These are phyloP conservation scores for Aspergillus campestris DNA, from an alignment of 495 filamentous ascomycete genomes.

Conservation along the genomic window DNA sequence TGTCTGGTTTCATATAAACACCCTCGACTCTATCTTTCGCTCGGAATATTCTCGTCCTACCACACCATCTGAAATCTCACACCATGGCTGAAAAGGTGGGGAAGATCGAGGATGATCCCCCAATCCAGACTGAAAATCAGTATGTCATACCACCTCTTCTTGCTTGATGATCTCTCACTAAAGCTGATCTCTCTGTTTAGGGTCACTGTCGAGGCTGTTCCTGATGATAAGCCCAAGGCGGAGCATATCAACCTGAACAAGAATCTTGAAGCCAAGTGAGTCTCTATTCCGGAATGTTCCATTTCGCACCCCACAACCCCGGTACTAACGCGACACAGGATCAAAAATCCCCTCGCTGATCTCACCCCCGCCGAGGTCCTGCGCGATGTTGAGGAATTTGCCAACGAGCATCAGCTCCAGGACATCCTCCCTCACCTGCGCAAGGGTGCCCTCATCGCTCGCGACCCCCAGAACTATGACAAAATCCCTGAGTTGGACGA, in stretches of 20 bases:
- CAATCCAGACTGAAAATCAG: conserved; percentile 34
- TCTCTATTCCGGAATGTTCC: not conserved
- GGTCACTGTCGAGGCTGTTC: conserved; percentile 12
- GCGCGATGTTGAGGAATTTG: conserved; percentile 49
- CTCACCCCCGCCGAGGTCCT: conserved; percentile 43
- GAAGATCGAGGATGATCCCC: conserved; percentile 22
- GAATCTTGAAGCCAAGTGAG: conserved; percentile 43
- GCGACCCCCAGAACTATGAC: conserved; percentile 48
- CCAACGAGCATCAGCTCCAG: conserved; percentile 32
- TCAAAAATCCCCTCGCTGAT: conserved; percentile 55
- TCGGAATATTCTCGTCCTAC: not conserved
- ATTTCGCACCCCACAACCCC: not conserved
- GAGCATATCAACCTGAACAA: conserved; percentile 42
- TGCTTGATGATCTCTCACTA: no score
- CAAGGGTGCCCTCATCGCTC: conserved; percentile 58
- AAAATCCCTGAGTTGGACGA: conserved; percentile 48
- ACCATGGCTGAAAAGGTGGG: conserved; percentile 13
- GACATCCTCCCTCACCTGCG: conserved; percentile 42
- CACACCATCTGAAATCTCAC: not conserved
- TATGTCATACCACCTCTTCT: conserved; percentile 31
- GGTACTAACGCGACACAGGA: conserved; percentile 27
- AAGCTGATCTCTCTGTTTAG: conserved; percentile 4
- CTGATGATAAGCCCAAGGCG: conserved; percentile 23
- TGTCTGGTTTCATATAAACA: not conserved
- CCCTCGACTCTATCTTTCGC: not conserved